Conservation (phyloP, 768 basidiomycete species). For the Holtermannia corniformis region DNA sequence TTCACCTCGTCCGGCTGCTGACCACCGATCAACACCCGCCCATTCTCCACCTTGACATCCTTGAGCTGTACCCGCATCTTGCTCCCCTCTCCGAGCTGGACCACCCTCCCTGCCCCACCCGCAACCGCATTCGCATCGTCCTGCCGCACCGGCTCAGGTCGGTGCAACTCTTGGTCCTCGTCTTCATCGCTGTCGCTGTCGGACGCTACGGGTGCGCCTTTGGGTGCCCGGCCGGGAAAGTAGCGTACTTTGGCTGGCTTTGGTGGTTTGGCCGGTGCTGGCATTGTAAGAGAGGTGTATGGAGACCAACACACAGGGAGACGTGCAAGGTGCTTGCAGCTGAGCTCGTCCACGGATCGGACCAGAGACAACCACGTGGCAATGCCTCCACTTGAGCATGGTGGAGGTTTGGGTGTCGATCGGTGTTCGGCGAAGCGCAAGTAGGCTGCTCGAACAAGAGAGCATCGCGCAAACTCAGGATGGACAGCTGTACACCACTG, state of each 20-base stretch:
- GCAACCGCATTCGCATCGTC: conserved; percentile 25
- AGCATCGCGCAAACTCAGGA: no score
- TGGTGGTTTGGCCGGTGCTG: not conserved
- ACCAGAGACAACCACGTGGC: no score
- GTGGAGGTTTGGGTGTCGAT: no score
- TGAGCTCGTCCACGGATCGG: no score
- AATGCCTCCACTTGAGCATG: no score
- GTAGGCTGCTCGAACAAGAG: no score
- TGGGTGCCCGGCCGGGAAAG: conserved; percentile 32
- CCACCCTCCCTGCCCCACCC: conserved; percentile 36
- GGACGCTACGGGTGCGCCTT: conserved; percentile 19
- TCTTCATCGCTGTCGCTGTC: conserved; percentile 29
- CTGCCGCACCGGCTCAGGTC: conserved; percentile 2
- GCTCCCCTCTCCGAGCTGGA: conserved; percentile 6
- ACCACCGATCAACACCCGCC: conserved; percentile 10
- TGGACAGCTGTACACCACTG: no score
- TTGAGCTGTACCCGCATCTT: conserved; percentile 31
- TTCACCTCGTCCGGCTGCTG: conserved; percentile 9
- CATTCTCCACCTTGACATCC: conserved; percentile 33
- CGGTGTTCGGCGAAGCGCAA: no score
- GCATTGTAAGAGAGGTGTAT: no score
- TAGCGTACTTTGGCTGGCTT: conserved; percentile 28
- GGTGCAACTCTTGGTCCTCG: conserved; percentile 4
- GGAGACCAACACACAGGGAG: no score
- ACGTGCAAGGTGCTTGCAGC: no score